Evolutionary conservation across 106 monocot species (phyloP), one percentile per base, ranked within the genome.

Genomic region (Apostasia ramifera): DNA sequence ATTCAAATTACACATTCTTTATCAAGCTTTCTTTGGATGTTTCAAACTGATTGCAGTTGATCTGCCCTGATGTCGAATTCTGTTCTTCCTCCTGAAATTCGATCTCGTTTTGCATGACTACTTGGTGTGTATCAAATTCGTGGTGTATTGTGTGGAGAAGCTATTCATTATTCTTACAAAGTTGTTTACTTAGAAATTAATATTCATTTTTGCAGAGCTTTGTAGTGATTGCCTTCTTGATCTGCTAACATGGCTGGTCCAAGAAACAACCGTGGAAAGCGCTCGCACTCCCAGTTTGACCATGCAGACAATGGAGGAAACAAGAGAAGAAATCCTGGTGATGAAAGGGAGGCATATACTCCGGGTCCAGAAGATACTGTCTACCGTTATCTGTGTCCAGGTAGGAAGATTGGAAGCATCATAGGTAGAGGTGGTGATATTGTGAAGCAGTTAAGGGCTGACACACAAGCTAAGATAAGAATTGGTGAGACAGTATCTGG

Each of bases 371-470:
- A 97, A 26, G 97, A 97, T 72, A 87, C 84, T 66, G 97, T 97
- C 3, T 97, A 87, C 38, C 82, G 97, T 49, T 97, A 87, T 70
- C 74, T 97, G 47, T 97, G 97, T 47, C 84, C 82, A 2, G 82
- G 74, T 8, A 80, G 66, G 60, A 92, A 92, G 74, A 92, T 97
- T 63, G 97, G 97, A 53, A 89, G 86, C 43, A 92, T 97, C 58
- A 86, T 97, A 56, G 97, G 97, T 6, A 89, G 92, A 51, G 97
- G 97, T 61, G 97, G 97, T 55, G 97, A 97, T 43, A 97, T 97
- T 53, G 97, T 91, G 57, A 97, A 97, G 67, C 92, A 97, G 70
- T 67, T 97, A 59, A 89, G 97, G 80, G 67, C 86, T 54, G 97
- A 97, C 47, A 97, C 82, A 39, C 78, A 81, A 10, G 80, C 97